These are phyloP conservation scores for Datura wrightii DNA, from an alignment of 257 asterid genomes.

Conservation along the genomic window DNA sequence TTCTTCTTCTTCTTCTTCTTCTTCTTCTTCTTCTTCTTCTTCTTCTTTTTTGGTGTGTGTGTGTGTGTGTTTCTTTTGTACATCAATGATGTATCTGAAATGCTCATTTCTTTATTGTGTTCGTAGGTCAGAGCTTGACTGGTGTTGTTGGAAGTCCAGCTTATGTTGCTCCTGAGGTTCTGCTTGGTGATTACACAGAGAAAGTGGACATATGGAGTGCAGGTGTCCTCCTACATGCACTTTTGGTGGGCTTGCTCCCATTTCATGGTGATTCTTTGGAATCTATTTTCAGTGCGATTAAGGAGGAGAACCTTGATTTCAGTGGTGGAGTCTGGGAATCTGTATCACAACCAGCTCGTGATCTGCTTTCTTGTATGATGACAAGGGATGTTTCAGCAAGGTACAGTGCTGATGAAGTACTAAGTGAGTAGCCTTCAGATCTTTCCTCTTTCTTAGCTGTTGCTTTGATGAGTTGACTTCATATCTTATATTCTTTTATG, in stretches of 20 bases:
- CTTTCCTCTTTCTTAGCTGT: slow-evolving; percentile 2
- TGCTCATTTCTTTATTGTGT: slow-evolving; percentile 28
- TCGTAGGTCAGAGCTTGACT: slow-evolving; percentile 70
- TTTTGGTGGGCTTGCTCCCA: slow-evolving; percentile 80
- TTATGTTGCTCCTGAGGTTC: slow-evolving; percentile 88
- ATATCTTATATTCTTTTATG: not conserved
- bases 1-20: no score
- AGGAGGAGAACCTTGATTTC: slow-evolving; percentile 69
- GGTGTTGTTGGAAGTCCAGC: slow-evolving; percentile 95
- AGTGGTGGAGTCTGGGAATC: slow-evolving; percentile 68
- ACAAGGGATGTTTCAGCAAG: slow-evolving; percentile 61
- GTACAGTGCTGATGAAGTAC: slow-evolving; percentile 71
- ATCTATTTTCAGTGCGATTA: slow-evolving; percentile 73
- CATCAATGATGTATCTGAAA: slow-evolving; percentile 19
- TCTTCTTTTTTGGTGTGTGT: not conserved
- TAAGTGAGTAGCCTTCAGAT: slow-evolving; percentile 61
- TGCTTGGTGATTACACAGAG: slow-evolving; percentile 81
- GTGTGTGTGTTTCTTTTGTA: not conserved
- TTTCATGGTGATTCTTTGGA: slow-evolving; percentile 79
- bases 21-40: no score
- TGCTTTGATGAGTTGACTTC: slow-evolving; percentile 4
- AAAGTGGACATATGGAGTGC: slow-evolving; percentile 93
- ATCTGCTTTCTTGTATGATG: slow-evolving; percentile 73
- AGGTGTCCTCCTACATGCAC: slow-evolving; percentile 88
- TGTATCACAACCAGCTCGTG: slow-evolving; percentile 76